A percentile compares a stretch with the other conserved stretches of the same genome.
Conservation (phyloP, 495 filamentous ascomycete genomes). For the Peziza echinospora region DNA sequence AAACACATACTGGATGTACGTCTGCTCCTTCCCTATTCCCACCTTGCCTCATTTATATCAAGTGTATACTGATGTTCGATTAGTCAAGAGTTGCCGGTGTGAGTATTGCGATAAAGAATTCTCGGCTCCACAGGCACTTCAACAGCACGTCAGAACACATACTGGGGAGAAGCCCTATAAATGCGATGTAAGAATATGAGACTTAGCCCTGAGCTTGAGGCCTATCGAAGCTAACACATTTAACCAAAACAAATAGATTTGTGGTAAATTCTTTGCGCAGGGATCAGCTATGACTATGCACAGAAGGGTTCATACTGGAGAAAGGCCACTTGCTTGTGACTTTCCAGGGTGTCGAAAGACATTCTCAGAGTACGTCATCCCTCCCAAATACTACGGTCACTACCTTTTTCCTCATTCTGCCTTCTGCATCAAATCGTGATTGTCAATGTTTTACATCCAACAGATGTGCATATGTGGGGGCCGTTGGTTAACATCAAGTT, state of each 20-base stretch:
- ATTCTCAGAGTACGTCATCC: slow-evolving; percentile 30
- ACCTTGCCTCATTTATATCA: no score
- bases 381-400: background rate
- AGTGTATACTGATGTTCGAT: background rate
- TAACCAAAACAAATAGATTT: no score
- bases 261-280: slow-evolving; percentile 19
- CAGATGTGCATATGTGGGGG: no score
- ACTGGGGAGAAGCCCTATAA: slow-evolving; percentile 35
- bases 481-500: no score
- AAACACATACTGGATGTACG: slow-evolving; percentile 41
- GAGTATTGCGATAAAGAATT: slow-evolving; percentile 32
- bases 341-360: slow-evolving; percentile 28
- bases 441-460: no score
- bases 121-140: slow-evolving; percentile 36
- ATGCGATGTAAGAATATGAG: slow-evolving; percentile 13
- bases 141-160: slow-evolving; percentile 38
- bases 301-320: slow-evolving; percentile 18
- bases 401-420: no score
- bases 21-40: slow-evolving; percentile 3
- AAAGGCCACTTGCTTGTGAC: slow-evolving; percentile 27
- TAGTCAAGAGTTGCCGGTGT: slow-evolving; percentile 38
- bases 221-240: no score
- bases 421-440: no score
- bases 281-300: slow-evolving; percentile 21
- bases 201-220: background rate